These are phyloP conservation scores for Mycoemilia scoparia DNA, from an alignment of 192 early-diverging fungal genomes.

Conservation along the genomic window DNA sequence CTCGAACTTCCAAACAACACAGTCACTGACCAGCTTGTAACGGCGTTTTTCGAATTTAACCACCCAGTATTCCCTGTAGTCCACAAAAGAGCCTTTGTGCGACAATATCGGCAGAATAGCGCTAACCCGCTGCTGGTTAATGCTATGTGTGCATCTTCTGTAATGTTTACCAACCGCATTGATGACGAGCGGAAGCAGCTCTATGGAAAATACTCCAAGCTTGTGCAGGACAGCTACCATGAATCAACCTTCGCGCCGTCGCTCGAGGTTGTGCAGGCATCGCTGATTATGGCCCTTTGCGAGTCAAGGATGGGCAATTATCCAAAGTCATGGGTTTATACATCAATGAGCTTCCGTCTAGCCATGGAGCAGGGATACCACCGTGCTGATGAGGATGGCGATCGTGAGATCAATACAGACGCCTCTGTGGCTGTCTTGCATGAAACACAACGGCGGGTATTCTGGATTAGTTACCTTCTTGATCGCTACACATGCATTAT, in stretches of 20 bases:
- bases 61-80: constrained; percentile 28
- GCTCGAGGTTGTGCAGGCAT: constrained; percentile 28
- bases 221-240: constrained; percentile 28
- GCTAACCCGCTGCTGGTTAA: constrained; percentile 14
- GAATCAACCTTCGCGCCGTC: constrained; percentile 28
- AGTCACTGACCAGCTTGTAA: no score
- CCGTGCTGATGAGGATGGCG: constrained; percentile 19
- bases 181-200: constrained; percentile 25
- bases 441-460: constrained; percentile 25
- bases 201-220: constrained; percentile 20
- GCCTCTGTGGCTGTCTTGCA: constrained; percentile 14
- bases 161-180: constrained; percentile 24
- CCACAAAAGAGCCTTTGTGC: constrained; percentile 7
- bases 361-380: constrained; percentile 32
- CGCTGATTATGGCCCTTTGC: constrained; percentile 32
- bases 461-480: constrained; percentile 25
- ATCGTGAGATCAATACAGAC: constrained; percentile 17
- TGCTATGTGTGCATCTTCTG: constrained; percentile 25
- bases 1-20: no score
- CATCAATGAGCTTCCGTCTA: constrained; percentile 31
- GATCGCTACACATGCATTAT: constrained; percentile 28
- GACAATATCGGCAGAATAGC: constrained; percentile 4
- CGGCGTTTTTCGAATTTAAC: constrained; percentile 18
- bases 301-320: constrained; percentile 27
- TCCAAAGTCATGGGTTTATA: constrained; percentile 27